Base-by-base conservation (phyloP, 805 yeast species). In the Cyberlindnera veronae region DNA sequence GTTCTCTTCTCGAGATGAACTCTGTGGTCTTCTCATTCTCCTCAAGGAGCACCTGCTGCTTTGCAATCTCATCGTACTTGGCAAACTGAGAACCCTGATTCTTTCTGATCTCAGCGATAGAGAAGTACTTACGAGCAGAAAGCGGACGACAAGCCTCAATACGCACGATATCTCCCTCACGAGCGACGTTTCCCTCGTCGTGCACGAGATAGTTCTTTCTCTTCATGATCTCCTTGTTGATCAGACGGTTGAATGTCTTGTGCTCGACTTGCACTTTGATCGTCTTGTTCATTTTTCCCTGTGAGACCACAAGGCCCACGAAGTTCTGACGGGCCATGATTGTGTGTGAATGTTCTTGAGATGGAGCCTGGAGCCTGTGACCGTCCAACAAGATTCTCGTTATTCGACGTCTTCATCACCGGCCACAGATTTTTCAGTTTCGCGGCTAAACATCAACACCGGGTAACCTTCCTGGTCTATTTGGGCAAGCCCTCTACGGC, bases 281-380 rank as follows among this genome's bases (percentile, higher is more conserved):
- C 42, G 98, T 91, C 69, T 91, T 93, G 65, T 76, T 75, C 96
- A 90, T 93, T 63, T 88, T 88, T 31, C 98, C 98, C 59, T 90
- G 97, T 36, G 96, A 88, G 23, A 89, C 81, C 52, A 91, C 98
- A 64, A 88, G 80, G 33, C 99, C 99, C 34, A 88, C 68, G 58
- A 90, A 87, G 59, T 87, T 86, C 56, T 87, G 96, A 66, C 89
- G 80, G 37, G 95, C 91, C 95, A 87, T 88, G 12, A 36, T 32
- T 17, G 27, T 13, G 13, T 29, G 19, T 29, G 31, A 15, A 7
- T 12, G 7, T 11, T 9, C 29, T 26, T 26, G 15, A 26, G n/a
- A n/a, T n/a, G n/a, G n/a, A n/a, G n/a, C n/a, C n/a, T n/a, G n/a
- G n/a, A n/a, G n/a, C n/a, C n/a, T n/a, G n/a, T n/a, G n/a, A n/a